Conservation (phyloP, 345 rosid genomes). For the Eucalyptus cloeziana region DNA sequence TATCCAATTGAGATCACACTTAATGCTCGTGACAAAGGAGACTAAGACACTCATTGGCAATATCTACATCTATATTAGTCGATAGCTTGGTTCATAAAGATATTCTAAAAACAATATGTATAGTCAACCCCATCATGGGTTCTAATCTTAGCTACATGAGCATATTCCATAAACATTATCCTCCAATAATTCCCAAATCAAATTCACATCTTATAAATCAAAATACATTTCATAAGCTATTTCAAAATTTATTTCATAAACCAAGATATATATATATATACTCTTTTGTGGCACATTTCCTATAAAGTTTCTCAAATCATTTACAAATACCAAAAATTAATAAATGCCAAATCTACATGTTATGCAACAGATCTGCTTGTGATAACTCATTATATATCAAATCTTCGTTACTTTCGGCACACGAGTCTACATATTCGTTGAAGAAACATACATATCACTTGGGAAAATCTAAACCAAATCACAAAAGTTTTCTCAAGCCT, state of each 20-base stretch:
- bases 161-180: background rate
- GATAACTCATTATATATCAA: background rate
- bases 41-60: background rate
- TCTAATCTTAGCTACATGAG: background rate
- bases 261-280: background rate
- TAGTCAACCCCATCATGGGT: background rate
- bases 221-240: too few relatives aligned
- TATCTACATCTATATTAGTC: background rate
- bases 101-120: background rate
- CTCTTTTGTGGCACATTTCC: background rate
- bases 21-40: background rate
- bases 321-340: background rate
- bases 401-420: background rate
- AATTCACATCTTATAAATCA: background rate
- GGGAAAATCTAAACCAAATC: background rate
- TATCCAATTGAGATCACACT: background rate
- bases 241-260: background rate
- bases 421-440: too few relatives aligned
- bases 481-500: background rate
- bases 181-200: background rate
- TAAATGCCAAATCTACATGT: background rate
- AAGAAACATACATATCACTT: background rate
- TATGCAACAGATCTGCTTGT: background rate
- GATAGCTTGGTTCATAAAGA: too few relatives aligned
- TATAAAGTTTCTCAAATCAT: background rate